Base-by-base conservation (phyloP, 805 yeast genomes). In the Candida pini region DNA sequence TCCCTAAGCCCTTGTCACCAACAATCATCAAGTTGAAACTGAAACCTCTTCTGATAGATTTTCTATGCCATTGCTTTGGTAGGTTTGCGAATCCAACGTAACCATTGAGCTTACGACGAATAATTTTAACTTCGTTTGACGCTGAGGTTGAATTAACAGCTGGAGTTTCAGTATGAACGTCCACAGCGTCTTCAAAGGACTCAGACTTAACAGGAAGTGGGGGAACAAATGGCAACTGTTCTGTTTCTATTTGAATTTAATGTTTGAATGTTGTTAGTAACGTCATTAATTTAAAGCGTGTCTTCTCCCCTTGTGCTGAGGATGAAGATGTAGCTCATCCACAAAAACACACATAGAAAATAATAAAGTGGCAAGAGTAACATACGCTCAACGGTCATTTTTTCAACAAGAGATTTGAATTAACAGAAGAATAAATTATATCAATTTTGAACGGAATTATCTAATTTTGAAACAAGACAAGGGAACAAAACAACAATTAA, bases 31-130 rank as follows among this genome's bases (percentile, higher is more conserved):
- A 58, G 58, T 92, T 92, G 57, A 92, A 75, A 50, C 70, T 75
- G 70, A 92, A 92, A 10, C 98, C 98, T 54, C 85, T 75, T 61
- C 83, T 81, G 42, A 87, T 76, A 2, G 95, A 81, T 62, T 84
- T 87, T 64, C 96, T 79, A 66, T 92, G 97, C 96, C 97, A 92
- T 68, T 92, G 98, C 57, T 89, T 92, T 39, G 98, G 98, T 54
- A 92, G 71, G 64, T 89, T 92, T 47, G 97, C 95, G 64, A 92
- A 92, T 5, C 98, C 98, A 37, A 92, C 98, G 57, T 83, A 89
- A 4, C 95, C 90, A 48, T 81, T 84, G 49, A 90, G 76, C 57
- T 87, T 87, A 50, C 95, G 80, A 49, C 81, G 79, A 51, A 86
- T 75, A 42, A 87, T 68, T 49, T 81, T 81, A 41, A 74, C 63